Conservation (phyloP, 192 early-diverging fungal species). For the Backusella macrospora region DNA sequence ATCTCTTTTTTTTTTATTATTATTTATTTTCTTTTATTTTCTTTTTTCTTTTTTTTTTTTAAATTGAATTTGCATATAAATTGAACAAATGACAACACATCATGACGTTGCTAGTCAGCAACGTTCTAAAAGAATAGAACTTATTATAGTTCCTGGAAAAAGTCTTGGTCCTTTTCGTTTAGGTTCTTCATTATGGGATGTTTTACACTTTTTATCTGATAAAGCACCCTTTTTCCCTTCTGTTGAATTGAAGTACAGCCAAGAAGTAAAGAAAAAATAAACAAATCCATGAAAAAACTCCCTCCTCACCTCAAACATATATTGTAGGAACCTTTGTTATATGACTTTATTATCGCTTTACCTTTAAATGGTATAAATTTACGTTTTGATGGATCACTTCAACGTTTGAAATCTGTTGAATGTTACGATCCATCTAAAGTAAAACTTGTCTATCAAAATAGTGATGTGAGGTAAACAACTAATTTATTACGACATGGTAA, state of each 20-base stretch:
- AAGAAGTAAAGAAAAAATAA: slow-evolving; percentile 53
- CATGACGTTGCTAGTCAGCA: slow-evolving; percentile 9
- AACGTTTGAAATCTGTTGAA: slow-evolving; percentile 56
- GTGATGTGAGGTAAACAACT: slow-evolving; percentile 30
- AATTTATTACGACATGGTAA: slow-evolving; percentile 44
- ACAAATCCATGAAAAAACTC: slow-evolving; percentile 51
- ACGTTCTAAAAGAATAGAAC: slow-evolving; percentile 43
- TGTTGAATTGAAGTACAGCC: slow-evolving; percentile 66
- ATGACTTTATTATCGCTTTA: slow-evolving; percentile 23
- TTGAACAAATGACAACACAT: slow-evolving; percentile 1
- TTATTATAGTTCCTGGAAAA: slow-evolving; percentile 55
- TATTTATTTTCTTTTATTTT: not conserved
- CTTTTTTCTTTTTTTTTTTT: not conserved
- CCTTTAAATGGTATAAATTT: slow-evolving; percentile 19
- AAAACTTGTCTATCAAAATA: slow-evolving; percentile 25
- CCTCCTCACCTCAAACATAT: too few relatives aligned
- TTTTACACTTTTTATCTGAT: slow-evolving; percentile 56
- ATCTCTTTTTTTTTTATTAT: not conserved
- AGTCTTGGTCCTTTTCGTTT: slow-evolving; percentile 57
- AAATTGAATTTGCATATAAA: not conserved
- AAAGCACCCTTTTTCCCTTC: slow-evolving; percentile 51
- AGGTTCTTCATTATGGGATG: slow-evolving; percentile 66
- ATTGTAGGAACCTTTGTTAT: slow-evolving; percentile 17
- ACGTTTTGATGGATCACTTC: slow-evolving; percentile 25
- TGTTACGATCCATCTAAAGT: slow-evolving; percentile 57